Evolutionary conservation across 2,329 filamentous ascomycete species (phyloP).

Genomic region (Cercospora citrullina): DNA sequence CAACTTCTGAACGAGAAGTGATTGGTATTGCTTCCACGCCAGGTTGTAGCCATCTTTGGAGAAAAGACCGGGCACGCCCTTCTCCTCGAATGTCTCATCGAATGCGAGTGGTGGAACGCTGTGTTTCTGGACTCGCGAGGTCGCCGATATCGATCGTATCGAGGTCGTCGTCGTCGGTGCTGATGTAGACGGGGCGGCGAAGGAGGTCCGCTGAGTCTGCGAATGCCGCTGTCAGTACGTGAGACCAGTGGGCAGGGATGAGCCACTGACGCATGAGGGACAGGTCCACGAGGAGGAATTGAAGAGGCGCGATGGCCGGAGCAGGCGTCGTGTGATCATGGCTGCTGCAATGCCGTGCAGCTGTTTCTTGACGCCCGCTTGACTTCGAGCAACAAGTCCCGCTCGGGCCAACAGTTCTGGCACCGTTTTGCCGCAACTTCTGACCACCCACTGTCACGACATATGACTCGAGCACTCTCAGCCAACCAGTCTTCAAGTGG

Average conservation of each 20-base stretch:
- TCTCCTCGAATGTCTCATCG: conserved; percentile 46
- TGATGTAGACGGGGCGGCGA: conserved; percentile 25
- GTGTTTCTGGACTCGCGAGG: conserved; percentile 37
- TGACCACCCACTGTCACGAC: not conserved
- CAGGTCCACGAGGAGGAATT: conserved; percentile 33
- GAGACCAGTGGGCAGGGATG: conserved; percentile 3
- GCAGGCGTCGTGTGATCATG: conserved; percentile 38
- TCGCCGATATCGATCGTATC: conserved; percentile 8
- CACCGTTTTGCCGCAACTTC: not conserved
- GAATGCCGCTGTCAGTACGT: not conserved
- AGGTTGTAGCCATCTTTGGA: conserved; percentile 68
- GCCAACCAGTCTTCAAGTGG: conserved; percentile 21
- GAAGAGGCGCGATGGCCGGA: conserved; percentile 30
- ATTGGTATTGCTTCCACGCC: conserved; percentile 82
- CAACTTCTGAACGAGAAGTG: conserved; percentile 70
- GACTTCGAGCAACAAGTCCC: not conserved
- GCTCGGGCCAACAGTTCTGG: conserved; percentile 1
- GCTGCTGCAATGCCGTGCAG: conserved; percentile 7
- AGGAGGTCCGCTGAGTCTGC: conserved; percentile 23
- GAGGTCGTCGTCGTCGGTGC: conserved; percentile 25
- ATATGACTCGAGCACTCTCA: conserved; percentile 4
- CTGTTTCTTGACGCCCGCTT: not conserved
- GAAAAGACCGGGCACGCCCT: conserved; percentile 70
- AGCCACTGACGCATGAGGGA: conserved; percentile 33
- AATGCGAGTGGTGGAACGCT: conserved; percentile 51